Evolutionary conservation across 2,329 filamentous ascomycete genomes (phyloP).

Genomic region (Xylariaceae sp.): DNA sequence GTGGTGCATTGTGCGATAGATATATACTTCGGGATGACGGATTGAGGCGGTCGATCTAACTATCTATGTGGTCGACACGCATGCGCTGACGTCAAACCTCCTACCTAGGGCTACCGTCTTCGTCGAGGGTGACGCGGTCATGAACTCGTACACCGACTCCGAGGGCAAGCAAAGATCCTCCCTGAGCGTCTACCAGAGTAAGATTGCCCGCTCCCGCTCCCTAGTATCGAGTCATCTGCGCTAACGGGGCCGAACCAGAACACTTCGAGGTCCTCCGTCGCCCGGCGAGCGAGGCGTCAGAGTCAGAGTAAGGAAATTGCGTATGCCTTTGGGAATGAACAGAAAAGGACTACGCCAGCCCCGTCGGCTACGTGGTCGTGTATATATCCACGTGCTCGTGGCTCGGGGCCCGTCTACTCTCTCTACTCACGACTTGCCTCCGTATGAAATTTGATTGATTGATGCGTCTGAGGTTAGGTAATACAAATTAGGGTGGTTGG

Average conservation of each 20-base stretch:
- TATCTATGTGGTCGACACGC: too few species aligned
- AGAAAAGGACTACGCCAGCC: too few species aligned
- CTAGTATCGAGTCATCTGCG: not conserved
- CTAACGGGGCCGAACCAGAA: constrained; percentile 37
- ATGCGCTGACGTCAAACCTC: constrained; percentile 18
- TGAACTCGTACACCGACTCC: constrained; percentile 67
- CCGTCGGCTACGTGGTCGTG: too few species aligned
- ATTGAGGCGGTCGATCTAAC: too few species aligned
- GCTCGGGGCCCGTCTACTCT: not conserved
- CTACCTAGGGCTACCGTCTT: constrained; percentile 70
- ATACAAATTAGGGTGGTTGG: too few species aligned
- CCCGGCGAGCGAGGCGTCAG: constrained; percentile 19
- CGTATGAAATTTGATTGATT: not conserved
- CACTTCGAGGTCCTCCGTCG: constrained; percentile 51
- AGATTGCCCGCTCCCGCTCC: constrained; percentile 35
- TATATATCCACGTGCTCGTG: too few species aligned
- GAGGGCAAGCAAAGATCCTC: constrained; percentile 68
- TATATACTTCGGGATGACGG: too few species aligned
- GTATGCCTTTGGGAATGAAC: not conserved
- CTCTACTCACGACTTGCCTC: not conserved
- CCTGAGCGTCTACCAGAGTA: constrained; percentile 81
- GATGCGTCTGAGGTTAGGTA: too few species aligned
- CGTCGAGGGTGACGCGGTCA: constrained; percentile 79
- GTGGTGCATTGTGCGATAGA: too few species aligned
- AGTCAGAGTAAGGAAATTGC: constrained; percentile 8